These are phyloP conservation scores for Backusella sp. DNA, from an alignment of 192 early-diverging fungal species.

Conservation along the genomic window DNA sequence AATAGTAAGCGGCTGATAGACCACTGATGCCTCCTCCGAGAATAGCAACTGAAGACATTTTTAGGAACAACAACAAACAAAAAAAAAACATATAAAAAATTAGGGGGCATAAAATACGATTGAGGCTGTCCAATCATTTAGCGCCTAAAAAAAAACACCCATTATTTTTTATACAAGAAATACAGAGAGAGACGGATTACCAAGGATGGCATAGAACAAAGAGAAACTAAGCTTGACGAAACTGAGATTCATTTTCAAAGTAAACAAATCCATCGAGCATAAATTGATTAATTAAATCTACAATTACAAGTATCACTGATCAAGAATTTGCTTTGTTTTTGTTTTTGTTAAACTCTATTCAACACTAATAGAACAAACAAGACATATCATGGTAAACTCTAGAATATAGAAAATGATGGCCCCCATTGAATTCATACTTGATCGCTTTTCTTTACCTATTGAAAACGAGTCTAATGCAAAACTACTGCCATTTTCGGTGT, in stretches of 20 bases:
- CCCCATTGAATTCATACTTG: too few species aligned
- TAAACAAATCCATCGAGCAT: neutral
- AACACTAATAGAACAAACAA: neutral
- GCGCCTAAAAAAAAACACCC: neutral
- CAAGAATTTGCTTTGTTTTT: neutral
- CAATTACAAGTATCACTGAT: neutral
- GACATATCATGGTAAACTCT: neutral
- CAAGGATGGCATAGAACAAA: neutral
- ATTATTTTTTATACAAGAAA: too few species aligned
- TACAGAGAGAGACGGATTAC: too few species aligned
- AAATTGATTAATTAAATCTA: neutral
- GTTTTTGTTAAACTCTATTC: neutral
- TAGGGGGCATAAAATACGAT: neutral
- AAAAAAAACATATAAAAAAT: neutral
- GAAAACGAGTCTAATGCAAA: too few species aligned
- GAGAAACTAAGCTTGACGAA: neutral
- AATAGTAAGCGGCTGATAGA: slow-evolving; percentile 80
- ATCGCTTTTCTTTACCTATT: neutral
- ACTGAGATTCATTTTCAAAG: neutral
- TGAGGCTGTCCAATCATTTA: neutral
- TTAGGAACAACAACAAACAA: neutral
- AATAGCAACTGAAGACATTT: slow-evolving; percentile 52
- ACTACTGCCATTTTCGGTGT: too few species aligned
- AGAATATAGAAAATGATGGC: neutral
- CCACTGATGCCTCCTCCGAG: slow-evolving; percentile 93